Evolutionary conservation across 2,329 filamentous ascomycete genomes (phyloP).

Genomic region (Pseudophaeomoniella oleicola): DNA sequence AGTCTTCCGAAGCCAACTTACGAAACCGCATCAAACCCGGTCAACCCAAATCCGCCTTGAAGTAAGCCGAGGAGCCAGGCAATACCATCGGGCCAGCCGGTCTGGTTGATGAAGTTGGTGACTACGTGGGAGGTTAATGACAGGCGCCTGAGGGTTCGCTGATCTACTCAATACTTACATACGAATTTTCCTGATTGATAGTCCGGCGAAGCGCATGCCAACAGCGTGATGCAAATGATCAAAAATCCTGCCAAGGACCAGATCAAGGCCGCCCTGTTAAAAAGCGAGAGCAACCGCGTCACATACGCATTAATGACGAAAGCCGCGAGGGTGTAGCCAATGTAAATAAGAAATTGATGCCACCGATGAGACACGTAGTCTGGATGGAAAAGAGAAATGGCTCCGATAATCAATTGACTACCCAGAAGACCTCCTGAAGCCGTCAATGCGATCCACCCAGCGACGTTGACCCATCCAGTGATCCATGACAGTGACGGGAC

Average conservation of each 20-base stretch:
- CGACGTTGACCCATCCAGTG: slow-evolving; percentile 43
- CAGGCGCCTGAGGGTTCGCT: no score
- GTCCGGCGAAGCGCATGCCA: slow-evolving; percentile 50
- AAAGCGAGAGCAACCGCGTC: slow-evolving; percentile 44
- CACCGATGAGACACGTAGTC: slow-evolving; percentile 44
- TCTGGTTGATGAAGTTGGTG: slow-evolving; percentile 50
- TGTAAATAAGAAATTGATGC: slow-evolving; percentile 63
- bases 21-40: slow-evolving; percentile 38
- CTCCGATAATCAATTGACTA: slow-evolving; percentile 50
- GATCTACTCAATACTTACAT: slow-evolving; percentile 8
- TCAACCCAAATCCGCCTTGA: slow-evolving; percentile 38
- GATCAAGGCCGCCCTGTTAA: slow-evolving; percentile 55
- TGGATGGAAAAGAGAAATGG: slow-evolving; percentile 47
- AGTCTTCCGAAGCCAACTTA: slow-evolving; percentile 11
- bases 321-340: slow-evolving; percentile 46
- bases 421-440: slow-evolving; percentile 55
- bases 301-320: slow-evolving; percentile 53
- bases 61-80: slow-evolving; percentile 30
- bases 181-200: slow-evolving; percentile 49
- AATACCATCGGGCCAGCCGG: slow-evolving; percentile 55
- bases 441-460: slow-evolving; percentile 36
- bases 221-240: slow-evolving; percentile 54
- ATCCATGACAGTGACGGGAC: slow-evolving; percentile 52
- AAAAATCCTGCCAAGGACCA: slow-evolving; percentile 58
- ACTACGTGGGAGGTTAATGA: neutral